Evolutionary conservation across 495 filamentous ascomycete species (phyloP), one percentile per base, ranked within the genome.

Genomic region (Polyplosphaeria fusca): DNA sequence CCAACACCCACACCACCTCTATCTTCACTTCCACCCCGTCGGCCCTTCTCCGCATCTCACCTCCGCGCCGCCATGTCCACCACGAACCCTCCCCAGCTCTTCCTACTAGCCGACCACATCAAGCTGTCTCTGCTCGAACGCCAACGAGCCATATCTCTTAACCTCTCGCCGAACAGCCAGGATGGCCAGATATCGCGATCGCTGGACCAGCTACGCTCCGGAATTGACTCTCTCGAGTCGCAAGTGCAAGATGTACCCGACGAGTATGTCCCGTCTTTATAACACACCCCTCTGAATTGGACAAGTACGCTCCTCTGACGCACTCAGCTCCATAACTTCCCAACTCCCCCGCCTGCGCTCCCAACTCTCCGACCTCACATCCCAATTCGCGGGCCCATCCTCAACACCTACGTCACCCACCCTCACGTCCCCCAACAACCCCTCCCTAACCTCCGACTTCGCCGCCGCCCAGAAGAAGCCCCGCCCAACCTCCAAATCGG

Each of bases 151-250:
- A 60, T 68, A 13, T 86, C 85, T 1, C 79, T 95, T n/a, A 84
- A 89, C 52, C 83, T 95, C 26, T 84, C 90, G 66, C 82, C 86
- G 5, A 89, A 89, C 67, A 81, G 86, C 5, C 88, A 95, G 71
- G 90, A 94, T 76, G 86, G 86, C 26, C 87, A 94, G 61, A 93
- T 96, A 58, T 91, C 89, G 4, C 79, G 88, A 39, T 95, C 91
- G 9, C 79, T 98, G 37, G 88, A 94, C 26, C 87, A 87, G 32
- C 80, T 98, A 46, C 82, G 82, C 38, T 88, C 91, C 58, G 91
- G 93, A 14, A 80, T 98, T 60, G 84, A 89, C 60, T 71, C 79
- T 12, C 74, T 95, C 20, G 84, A 88, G 64, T 77, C 81, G 41
- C 85, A 93, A 58, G 70, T 89, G 26, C 75, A 84, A 52, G 79